These are phyloP conservation scores for Lanmaoa rubissima DNA, from an alignment of 768 basidiomycete genomes.

Conservation along the genomic window DNA sequence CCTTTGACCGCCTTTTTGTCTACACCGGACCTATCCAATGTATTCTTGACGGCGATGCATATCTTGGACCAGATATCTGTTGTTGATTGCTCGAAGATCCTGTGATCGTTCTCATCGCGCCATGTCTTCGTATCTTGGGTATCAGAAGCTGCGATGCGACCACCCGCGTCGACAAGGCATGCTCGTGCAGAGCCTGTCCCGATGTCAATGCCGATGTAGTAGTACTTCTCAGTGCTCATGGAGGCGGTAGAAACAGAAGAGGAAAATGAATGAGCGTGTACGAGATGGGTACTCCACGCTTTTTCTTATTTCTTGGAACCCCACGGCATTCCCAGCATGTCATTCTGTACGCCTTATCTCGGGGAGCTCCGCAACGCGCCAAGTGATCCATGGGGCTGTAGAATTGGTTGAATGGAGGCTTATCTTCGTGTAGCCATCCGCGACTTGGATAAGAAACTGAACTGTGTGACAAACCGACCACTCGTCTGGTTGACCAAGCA, in stretches of 20 bases:
- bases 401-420: not conserved
- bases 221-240: constrained; percentile 39
- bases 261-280: constrained; percentile 1
- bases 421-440: not conserved
- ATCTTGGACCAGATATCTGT: constrained; percentile 81
- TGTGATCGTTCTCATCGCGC: constrained; percentile 79
- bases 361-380: constrained; percentile 4
- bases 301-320: not conserved
- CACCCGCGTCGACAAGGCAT: constrained; percentile 67
- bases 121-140: constrained; percentile 82
- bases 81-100: constrained; percentile 97
- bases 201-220: constrained; percentile 78
- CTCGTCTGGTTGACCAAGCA: not conserved
- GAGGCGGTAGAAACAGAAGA: not conserved
- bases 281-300: constrained; percentile 14
- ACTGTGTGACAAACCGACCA: not conserved
- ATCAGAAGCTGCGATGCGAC: constrained; percentile 73
- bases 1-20: constrained; percentile 70
- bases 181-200: constrained; percentile 95
- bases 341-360: not conserved
- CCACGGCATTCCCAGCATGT: not conserved
- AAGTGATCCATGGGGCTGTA: not conserved
- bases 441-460: not conserved
- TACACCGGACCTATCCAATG: constrained; percentile 57
- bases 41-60: constrained; percentile 56